These are phyloP conservation scores for Aulographum hederae DNA, from an alignment of 2,329 filamentous ascomycete genomes.

Conservation along the genomic window DNA sequence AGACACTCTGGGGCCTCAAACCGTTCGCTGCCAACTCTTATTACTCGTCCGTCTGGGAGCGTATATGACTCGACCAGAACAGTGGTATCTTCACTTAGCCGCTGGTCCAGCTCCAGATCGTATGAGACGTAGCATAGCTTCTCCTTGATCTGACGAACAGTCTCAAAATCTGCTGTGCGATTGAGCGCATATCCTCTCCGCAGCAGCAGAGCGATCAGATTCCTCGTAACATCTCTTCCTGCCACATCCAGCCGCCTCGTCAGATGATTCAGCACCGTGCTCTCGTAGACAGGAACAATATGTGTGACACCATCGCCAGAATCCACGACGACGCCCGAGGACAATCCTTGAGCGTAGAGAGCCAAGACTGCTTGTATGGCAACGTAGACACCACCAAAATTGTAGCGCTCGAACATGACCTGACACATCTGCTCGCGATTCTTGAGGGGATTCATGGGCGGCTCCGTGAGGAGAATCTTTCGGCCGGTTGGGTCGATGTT, in stretches of 20 bases:
- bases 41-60: conserved; percentile 85
- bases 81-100: conserved; percentile 90
- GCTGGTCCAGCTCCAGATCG: conserved; percentile 90
- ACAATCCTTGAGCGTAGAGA: conserved; percentile 80
- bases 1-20: conserved; percentile 97
- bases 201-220: conserved; percentile 85
- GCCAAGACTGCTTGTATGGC: conserved; percentile 94
- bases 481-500: conserved; percentile 74
- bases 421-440: conserved; percentile 97
- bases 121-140: conserved; percentile 99
- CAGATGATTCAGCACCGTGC: conserved; percentile 90
- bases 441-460: conserved; percentile 91
- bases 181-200: conserved; percentile 93
- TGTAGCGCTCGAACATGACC: conserved; percentile 97
- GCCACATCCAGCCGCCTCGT: conserved; percentile 88
- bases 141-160: conserved; percentile 97
- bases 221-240: conserved; percentile 92
- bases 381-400: conserved; percentile 92
- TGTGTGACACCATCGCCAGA: conserved; percentile 97
- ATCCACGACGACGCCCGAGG: conserved; percentile 87
- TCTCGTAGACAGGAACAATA: conserved; percentile 97
- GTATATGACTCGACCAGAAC: conserved; percentile 97
- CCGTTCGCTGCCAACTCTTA: conserved; percentile 86
- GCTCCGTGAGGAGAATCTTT: conserved; percentile 95
- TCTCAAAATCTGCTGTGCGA: conserved; percentile 96